A percentile compares a stretch with the other conserved stretches of the same genome.
These are phyloP conservation scores for Spirogloea muscicola DNA, from an alignment of 139 green algal genomes.

Conservation along the genomic window DNA sequence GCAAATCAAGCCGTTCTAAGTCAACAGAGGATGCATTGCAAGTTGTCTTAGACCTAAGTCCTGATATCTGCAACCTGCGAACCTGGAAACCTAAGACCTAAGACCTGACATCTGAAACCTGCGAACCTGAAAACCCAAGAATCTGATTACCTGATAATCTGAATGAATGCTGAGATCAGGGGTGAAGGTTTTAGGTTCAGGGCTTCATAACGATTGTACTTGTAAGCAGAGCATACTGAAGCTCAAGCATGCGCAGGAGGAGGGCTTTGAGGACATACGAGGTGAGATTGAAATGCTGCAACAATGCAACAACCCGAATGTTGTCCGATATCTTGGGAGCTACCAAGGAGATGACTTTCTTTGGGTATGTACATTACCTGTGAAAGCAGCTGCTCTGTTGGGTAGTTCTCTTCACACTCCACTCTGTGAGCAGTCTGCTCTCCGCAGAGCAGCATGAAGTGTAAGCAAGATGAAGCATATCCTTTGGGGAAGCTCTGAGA, in stretches of 20 bases:
- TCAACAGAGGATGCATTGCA: no score
- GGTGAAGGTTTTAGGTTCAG: not conserved
- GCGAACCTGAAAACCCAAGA: not conserved
- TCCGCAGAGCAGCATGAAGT: no score
- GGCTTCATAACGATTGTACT: no score
- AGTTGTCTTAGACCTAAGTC: no score
- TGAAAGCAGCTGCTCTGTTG: no score
- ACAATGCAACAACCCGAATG: slow-evolving; percentile 91
- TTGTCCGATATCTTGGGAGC: slow-evolving; percentile 79
- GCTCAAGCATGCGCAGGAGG: slow-evolving; percentile 24
- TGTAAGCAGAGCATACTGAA: not conserved
- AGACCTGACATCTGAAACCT: not conserved
- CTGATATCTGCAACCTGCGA: not conserved
- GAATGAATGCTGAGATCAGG: not conserved
- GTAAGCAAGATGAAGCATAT: no score
- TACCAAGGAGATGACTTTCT: slow-evolving; percentile 34
- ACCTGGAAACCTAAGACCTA: not conserved
- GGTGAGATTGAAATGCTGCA: slow-evolving; percentile 59
- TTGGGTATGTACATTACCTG: slow-evolving; percentile 44
- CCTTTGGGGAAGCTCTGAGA: no score
- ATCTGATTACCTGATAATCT: not conserved
- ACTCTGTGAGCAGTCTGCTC: no score
- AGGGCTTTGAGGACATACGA: slow-evolving; percentile 34
- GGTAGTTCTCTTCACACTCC: no score
- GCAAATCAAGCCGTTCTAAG: no score